Conservation (phyloP, 75 land plant genomes). For the Larix kaempferi region DNA sequence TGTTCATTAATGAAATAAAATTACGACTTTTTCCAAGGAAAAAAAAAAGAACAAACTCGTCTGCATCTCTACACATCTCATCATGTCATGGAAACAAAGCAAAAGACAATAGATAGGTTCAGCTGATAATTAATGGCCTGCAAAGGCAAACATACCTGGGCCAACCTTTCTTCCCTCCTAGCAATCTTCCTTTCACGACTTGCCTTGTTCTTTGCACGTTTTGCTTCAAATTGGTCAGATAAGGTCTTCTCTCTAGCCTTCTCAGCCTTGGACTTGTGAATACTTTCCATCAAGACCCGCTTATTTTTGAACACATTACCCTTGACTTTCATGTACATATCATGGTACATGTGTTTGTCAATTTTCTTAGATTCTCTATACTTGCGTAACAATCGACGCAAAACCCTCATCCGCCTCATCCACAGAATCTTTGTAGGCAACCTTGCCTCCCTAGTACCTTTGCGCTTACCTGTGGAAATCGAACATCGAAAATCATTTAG, state of each 20-base stretch:
- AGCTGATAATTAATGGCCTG: too few relatives aligned
- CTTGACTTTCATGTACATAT: slow-evolving; percentile 96
- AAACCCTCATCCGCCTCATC: slow-evolving; percentile 83
- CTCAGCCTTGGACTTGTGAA: slow-evolving; percentile 93
- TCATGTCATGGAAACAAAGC: too few relatives aligned
- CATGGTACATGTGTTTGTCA: slow-evolving; percentile 94
- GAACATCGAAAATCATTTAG: not conserved
- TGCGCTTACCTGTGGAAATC: slow-evolving; percentile 59
- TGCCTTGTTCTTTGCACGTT: slow-evolving; percentile 87
- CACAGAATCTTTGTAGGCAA: slow-evolving; percentile 80
- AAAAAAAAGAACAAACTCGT: too few relatives aligned
- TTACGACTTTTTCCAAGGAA: too few relatives aligned
- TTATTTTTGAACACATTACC: slow-evolving; percentile 91
- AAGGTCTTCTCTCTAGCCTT: slow-evolving; percentile 90
- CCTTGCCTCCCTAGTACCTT: slow-evolving; percentile 93
- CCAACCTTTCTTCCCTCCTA: slow-evolving; percentile 75
- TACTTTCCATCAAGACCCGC: slow-evolving; percentile 93
- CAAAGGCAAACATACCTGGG: slow-evolving; percentile 35
- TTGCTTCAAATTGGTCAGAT: slow-evolving; percentile 78
- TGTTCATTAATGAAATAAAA: too few relatives aligned
- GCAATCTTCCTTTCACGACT: slow-evolving; percentile 84
- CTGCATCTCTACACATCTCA: too few relatives aligned
- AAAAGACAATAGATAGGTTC: too few relatives aligned
- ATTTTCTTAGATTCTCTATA: slow-evolving; percentile 82
- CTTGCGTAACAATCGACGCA: slow-evolving; percentile 78